Evolutionary conservation across 352 stramenopile genomes (phyloP).

Genomic region (Paralagenidium karlingii): DNA sequence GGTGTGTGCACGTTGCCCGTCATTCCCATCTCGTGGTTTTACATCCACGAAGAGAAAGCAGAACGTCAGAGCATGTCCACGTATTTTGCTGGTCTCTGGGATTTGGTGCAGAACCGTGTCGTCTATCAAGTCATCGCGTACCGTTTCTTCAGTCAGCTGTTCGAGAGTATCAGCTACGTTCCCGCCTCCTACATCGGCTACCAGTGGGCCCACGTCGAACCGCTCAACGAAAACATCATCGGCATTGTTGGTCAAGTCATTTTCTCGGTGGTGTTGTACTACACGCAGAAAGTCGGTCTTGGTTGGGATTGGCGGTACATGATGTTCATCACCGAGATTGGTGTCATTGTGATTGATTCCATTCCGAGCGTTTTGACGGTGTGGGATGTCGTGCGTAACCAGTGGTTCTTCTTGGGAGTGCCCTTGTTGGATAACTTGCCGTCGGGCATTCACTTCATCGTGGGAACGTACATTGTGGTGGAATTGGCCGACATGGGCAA

Average conservation of each 20-base stretch:
- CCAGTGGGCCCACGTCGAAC: conserved; percentile 41
- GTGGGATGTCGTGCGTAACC: not conserved
- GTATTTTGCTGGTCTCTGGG: conserved; percentile 49
- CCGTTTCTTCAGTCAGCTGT: conserved; percentile 41
- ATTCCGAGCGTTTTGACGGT: not conserved
- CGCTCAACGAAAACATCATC: conserved; percentile 31
- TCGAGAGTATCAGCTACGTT: conserved; percentile 29
- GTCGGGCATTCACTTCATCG: conserved; percentile 6
- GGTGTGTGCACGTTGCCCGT: conserved; percentile 12
- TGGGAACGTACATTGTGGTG: conserved; percentile 13
- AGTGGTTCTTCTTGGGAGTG: not conserved
- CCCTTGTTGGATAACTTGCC: not conserved
- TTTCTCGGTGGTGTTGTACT: conserved; percentile 45
- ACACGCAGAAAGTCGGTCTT: conserved; percentile 43
- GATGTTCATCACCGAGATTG: conserved; percentile 2
- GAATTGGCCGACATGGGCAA: conserved; percentile 11
- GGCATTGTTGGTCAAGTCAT: conserved; percentile 34
- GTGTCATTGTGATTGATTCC: not conserved
- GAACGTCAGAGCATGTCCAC: conserved; percentile 13
- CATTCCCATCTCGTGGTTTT: conserved; percentile 18
- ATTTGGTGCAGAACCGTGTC: conserved; percentile 41
- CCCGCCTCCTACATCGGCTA: conserved; percentile 30
- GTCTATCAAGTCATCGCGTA: conserved; percentile 74
- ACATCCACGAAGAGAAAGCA: conserved; percentile 28
- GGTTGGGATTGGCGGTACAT: conserved; percentile 26